Evolutionary conservation across 768 basidiomycete genomes (phyloP), one percentile per base, ranked within the genome.

Genomic region (Suillus fuscotomentosus): DNA sequence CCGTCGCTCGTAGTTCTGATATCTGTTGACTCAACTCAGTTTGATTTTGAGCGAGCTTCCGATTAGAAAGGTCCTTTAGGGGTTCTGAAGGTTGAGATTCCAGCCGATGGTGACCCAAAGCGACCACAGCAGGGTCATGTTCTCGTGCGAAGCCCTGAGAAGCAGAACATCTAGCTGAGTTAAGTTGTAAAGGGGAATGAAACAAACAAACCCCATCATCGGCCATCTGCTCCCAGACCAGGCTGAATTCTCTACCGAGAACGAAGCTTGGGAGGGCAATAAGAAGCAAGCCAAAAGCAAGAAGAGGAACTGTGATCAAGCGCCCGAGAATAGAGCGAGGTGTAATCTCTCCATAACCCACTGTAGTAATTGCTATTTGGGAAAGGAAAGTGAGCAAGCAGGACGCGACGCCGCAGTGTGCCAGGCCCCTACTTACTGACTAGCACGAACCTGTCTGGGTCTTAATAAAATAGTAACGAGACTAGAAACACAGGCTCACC

Each of bases 231-330:
- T 95, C 93, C 91, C 94, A 97, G 1, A 95, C 92, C 14, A 89
- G 79, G 65, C 92, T 93, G 73, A 97, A 97, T 73, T 97, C 94
- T 43, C 94, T 80, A 0, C 95, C 95, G 15, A 97, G 86, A 1
- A 97, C 95, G 71, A 97, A 97, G 70, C 88, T 91, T 8, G 95
- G 95, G 5, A 97, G 82, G 0, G 95, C 95, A 71, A 97, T 95
- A 48, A 96, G 82, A 0, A 97, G 82, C 11, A 97, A 81, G 3
- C 95, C 95, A 69, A 93, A 96, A 14, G 93, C 83, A 56, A 97
- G 86, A 22, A 97, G 83, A 0, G 95, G 95, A 1, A 96, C 78
- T 0, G 95, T 94, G 68, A 97, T 80, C 42, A 96, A 79, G 2
- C 93, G 88, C 0, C 95, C 95, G n/a, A 96, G 81, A 75, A 91